Percentiles rank a stretch among this genome's conserved stretches.
These are phyloP conservation scores for Apophysomyces trapeziformis DNA, from an alignment of 371 early-diverging fungal species.

Conservation along the genomic window DNA sequence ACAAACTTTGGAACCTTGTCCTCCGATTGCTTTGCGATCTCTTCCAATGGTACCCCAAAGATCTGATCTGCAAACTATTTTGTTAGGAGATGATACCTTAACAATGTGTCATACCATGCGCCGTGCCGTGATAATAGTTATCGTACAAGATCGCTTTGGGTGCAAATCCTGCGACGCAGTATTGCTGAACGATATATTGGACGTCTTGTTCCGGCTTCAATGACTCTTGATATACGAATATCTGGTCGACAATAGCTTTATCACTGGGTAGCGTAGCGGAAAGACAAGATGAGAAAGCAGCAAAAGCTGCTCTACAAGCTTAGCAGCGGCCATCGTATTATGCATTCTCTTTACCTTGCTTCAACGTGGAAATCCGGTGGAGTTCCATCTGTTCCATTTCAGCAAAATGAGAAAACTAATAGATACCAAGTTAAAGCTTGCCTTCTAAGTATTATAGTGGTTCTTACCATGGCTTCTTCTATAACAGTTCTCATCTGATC, in stretches of 20 bases:
- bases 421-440: neutral
- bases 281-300: conserved; percentile 63
- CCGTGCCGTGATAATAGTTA: conserved; percentile 66
- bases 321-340: neutral
- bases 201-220: conserved; percentile 77
- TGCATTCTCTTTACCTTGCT: conserved; percentile 36
- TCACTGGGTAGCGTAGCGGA: conserved; percentile 60
- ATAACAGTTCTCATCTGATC: conserved; percentile 72
- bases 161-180: conserved; percentile 71
- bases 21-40: conserved; percentile 60
- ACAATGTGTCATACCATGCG: conserved; percentile 50
- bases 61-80: conserved; percentile 55
- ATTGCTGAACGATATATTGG: conserved; percentile 76
- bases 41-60: conserved; percentile 78
- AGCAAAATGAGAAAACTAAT: conserved; percentile 64
- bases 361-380: conserved; percentile 55
- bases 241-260: conserved; percentile 65
- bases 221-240: conserved; percentile 74
- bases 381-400: conserved; percentile 64
- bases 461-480: conserved; percentile 69
- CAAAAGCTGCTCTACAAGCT: conserved; percentile 43
- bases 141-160: conserved; percentile 75
- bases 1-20: conserved; percentile 65
- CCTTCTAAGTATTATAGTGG: neutral
- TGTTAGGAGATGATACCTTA: neutral